These are phyloP conservation scores for Rosa hybrid DNA, from an alignment of 331 rosid species.

Conservation along the genomic window DNA sequence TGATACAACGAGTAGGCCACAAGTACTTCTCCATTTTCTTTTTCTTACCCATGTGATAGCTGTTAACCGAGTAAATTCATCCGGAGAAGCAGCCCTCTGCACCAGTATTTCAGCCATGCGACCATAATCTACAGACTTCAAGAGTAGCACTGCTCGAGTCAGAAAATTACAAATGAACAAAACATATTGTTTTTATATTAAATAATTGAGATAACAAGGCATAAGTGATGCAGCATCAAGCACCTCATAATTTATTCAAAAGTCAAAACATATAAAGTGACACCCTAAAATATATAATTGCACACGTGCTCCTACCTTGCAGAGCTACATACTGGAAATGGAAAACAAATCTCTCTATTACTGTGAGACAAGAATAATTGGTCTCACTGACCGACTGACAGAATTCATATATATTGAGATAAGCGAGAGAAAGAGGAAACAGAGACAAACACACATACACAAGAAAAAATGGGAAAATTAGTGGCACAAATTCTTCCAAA, in stretches of 20 bases:
- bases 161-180: slow-evolving; percentile 87
- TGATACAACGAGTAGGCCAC: slow-evolving; percentile 4
- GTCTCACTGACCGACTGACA: slow-evolving; percentile 6
- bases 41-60: slow-evolving; percentile 92
- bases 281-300: background rate
- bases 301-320: background rate
- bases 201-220: slow-evolving; percentile 19
- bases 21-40: background rate
- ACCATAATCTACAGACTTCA: slow-evolving; percentile 99
- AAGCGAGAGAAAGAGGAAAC: background rate
- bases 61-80: slow-evolving; percentile 95
- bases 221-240: slow-evolving; percentile 17
- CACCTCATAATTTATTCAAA: slow-evolving; percentile 18
- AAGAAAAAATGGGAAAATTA: background rate
- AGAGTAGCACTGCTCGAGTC: slow-evolving; percentile 99
- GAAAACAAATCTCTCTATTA: background rate
- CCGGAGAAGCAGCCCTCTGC: slow-evolving; percentile 83
- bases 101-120: slow-evolving; percentile 99
- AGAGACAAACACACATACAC: background rate
- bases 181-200: slow-evolving; percentile 36
- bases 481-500: slow-evolving; percentile 22
- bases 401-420: background rate
- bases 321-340: background rate
- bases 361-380: background rate
- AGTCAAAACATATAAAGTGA: background rate